A percentile compares a stretch with the other conserved stretches of the same genome.
Evolutionary conservation across 2,329 filamentous ascomycete species (phyloP).

Genomic region (Blastomyces silverae): DNA sequence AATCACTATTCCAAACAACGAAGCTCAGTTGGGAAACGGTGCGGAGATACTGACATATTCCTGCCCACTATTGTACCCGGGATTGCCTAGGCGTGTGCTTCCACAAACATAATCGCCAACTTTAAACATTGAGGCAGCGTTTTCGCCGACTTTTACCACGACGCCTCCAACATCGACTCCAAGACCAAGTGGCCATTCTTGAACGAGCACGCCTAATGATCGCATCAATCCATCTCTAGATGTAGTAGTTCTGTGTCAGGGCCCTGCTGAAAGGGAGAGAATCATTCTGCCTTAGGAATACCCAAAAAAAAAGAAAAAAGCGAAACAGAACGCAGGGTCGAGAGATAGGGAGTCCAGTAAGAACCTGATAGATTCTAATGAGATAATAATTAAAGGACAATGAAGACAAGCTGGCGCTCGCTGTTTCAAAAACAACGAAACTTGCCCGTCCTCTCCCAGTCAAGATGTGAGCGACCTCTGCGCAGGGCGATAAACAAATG

Average conservation of each 20-base stretch:
- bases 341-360: not conserved
- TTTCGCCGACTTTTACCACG: slow-evolving; percentile 28
- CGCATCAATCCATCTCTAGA: slow-evolving; percentile 27
- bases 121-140: slow-evolving; percentile 28
- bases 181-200: slow-evolving; percentile 29
- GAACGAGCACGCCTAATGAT: slow-evolving; percentile 26
- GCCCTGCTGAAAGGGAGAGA: not conserved
- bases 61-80: slow-evolving; percentile 25
- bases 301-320: not conserved
- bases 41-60: slow-evolving; percentile 24
- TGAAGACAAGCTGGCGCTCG: not conserved
- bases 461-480: not conserved
- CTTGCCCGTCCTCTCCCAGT: not conserved
- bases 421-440: not conserved
- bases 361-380: not conserved
- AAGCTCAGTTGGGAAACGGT: not conserved
- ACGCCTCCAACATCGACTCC: slow-evolving; percentile 29
- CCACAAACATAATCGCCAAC: slow-evolving; percentile 30
- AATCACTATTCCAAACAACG: not conserved
- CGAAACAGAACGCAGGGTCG: not conserved
- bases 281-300: not conserved
- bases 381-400: not conserved
- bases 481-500: not conserved
- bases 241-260: not conserved
- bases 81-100: slow-evolving; percentile 28